Base-by-base conservation (phyloP, 768 basidiomycete genomes). In the Antrodiella citrinella region DNA sequence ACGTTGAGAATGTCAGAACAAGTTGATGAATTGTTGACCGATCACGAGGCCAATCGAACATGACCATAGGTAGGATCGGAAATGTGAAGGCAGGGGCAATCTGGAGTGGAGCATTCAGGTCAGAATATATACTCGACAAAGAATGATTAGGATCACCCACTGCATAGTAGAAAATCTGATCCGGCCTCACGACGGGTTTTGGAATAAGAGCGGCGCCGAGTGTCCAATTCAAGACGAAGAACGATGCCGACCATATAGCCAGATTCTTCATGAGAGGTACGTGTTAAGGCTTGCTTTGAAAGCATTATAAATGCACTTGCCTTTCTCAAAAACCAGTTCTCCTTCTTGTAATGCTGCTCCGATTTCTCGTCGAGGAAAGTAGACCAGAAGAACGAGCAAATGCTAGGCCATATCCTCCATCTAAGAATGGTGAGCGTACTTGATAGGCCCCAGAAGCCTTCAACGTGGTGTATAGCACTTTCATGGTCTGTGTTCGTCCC, bases 261-360 rank as follows among this genome's bases (percentile, higher is more conserved):
- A 86, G 66, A 0, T 74, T 69, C 70, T 77, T 42, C 10, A 26
- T 26, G 25, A 2, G 26, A 10, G 11, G 23, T 39, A 47, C 15
- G 26, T 15, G 43, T 7, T 38, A 18, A 38, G 15, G 15, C 23
- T 20, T 20, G 46, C 23, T 18, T 46, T 11, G 44, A 54, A 23
- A 3, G 30, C 5, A 45, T n/a, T 18, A 26, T 48, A 38, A 23
- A 22, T 23, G 40, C 19, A 51, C 54, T 22, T 57, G 69, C 73
- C 65, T 86, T 88, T 53, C 76, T 75, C 21, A 80, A 70, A 57
- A 80, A 85, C 87, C 86, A 89, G 47, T 72, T 78, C 66, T 91
- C 88, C 72, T 81, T 71, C 45, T 53, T 65, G 61, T 74, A 80
- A 20, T 73, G 67, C 47, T 60, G 60, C 61, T 79, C 79, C 53